These are phyloP conservation scores for Alternaria metachromatica DNA, from an alignment of 2,329 filamentous ascomycete species.

Conservation along the genomic window DNA sequence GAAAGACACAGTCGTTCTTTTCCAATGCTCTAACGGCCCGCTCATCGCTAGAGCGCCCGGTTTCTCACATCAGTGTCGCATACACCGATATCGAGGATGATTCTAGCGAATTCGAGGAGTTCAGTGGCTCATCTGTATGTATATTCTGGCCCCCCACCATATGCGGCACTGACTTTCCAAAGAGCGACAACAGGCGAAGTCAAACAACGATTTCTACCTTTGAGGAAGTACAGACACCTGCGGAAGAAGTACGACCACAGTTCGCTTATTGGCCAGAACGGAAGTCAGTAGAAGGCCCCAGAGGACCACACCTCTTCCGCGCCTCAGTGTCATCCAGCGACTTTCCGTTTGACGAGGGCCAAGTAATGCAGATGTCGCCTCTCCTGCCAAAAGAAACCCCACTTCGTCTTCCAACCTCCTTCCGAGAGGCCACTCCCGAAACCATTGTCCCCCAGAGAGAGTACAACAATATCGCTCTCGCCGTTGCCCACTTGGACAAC, in stretches of 20 bases:
- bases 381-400: slow-evolving; percentile 69
- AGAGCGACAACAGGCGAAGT: slow-evolving; percentile 70
- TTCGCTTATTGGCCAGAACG: slow-evolving; percentile 67
- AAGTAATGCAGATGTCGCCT: slow-evolving; percentile 72
- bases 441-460: slow-evolving; percentile 47
- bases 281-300: slow-evolving; percentile 78
- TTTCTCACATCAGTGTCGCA: slow-evolving; percentile 77
- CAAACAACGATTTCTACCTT: slow-evolving; percentile 87
- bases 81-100: slow-evolving; percentile 76
- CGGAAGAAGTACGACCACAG: slow-evolving; percentile 62
- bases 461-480: slow-evolving; percentile 61
- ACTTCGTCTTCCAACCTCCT: slow-evolving; percentile 50
- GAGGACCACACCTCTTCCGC: slow-evolving; percentile 86
- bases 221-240: slow-evolving; percentile 81
- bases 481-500: slow-evolving; percentile 65
- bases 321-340: slow-evolving; percentile 67
- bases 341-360: slow-evolving; percentile 53
- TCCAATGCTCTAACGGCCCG: slow-evolving; percentile 48
- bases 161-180: slow-evolving; percentile 35
- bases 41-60: slow-evolving; percentile 61
- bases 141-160: neutral
- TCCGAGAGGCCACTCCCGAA: slow-evolving; percentile 47
- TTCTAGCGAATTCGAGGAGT: slow-evolving; percentile 53
- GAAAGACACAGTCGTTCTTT: slow-evolving; percentile 65
- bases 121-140: slow-evolving; percentile 71